Conservation (phyloP, 202 grass and related monocot genomes). For the Schoenoplectus triqueter region DNA sequence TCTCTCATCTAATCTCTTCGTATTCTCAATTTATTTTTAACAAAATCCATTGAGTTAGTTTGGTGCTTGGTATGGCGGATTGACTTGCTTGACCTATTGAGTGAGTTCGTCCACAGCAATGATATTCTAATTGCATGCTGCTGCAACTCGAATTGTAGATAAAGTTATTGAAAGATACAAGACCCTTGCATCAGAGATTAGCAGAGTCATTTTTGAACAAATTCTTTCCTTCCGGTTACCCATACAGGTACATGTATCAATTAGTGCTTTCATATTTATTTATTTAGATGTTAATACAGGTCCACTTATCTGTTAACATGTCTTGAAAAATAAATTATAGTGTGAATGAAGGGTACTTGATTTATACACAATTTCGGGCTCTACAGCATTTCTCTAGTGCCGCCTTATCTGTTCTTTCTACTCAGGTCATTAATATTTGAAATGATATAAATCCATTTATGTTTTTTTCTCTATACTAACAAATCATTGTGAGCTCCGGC, state of each 20-base stretch:
- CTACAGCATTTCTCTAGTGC: conserved; percentile 98
- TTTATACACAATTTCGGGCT: conserved; percentile 77
- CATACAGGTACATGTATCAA: conserved; percentile 65
- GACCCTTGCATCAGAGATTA: conserved; percentile 69
- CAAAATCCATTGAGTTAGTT: too few relatives aligned
- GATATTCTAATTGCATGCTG: neutral
- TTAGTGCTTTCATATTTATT: conserved; percentile 1
- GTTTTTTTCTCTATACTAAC: conserved; percentile 7
- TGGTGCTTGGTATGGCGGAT: too few relatives aligned
- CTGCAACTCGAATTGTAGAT: conserved; percentile 48
- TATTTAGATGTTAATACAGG: neutral
- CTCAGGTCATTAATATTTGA: conserved; percentile 59
- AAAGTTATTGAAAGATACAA: conserved; percentile 69
- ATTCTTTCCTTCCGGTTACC: conserved; percentile 95
- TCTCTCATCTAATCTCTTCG: neutral
- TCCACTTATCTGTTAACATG: conserved; percentile 12
- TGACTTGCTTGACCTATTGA: neutral
- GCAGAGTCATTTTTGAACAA: conserved; percentile 89
- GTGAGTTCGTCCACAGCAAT: neutral
- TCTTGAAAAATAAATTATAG: conserved; percentile 52
- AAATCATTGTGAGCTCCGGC: conserved; percentile 54
- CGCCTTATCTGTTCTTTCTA: conserved; percentile 89
- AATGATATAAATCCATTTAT: neutral
- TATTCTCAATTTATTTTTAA: too few relatives aligned
- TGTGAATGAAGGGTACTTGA: conserved; percentile 93